phyloP scores from a whole-genome alignment of 2,329 filamentous ascomycete species.

The Pseudogymnoascus sp. region DNA sequence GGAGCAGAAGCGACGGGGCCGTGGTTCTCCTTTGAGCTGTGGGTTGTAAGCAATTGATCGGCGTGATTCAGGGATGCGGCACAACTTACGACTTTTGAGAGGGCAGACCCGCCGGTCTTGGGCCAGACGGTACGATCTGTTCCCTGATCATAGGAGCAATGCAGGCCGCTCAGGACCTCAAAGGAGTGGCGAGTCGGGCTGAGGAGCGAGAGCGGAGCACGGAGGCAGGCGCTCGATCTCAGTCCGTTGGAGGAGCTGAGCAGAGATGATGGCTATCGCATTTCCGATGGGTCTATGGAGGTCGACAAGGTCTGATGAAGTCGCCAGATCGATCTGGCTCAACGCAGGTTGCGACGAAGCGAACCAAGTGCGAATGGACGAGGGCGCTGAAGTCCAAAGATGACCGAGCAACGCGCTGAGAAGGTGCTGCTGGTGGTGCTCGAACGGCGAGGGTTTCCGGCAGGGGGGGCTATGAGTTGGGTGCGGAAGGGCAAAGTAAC shows the following conservation, averaged over 20 bases:
- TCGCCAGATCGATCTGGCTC: constrained; percentile 2
- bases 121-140: constrained; percentile 49
- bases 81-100: constrained; percentile 45
- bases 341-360: constrained; percentile 3
- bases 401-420: constrained; percentile 2
- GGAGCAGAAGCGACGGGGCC: constrained; percentile 13
- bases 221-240: constrained; percentile 5
- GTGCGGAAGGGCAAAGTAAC: background rate
- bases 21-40: constrained; percentile 23
- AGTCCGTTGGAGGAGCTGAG: constrained; percentile 12
- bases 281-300: constrained; percentile 5
- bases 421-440: background rate
- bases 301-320: background rate
- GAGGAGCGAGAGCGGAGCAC: background rate
- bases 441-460: background rate
- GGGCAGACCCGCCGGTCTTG: constrained; percentile 50
- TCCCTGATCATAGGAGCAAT: constrained; percentile 42
- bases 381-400: background rate
- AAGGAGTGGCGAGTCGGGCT: background rate
- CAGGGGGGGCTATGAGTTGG: background rate
- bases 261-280: constrained; percentile 8
- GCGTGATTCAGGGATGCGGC: constrained; percentile 12
- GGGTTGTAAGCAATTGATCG: constrained; percentile 14
- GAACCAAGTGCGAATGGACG: background rate
- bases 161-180: constrained; percentile 6